Evolutionary conservation across 345 rosid species (phyloP), one percentile per base, ranked within the genome.

Genomic region (Arabis alpina): DNA sequence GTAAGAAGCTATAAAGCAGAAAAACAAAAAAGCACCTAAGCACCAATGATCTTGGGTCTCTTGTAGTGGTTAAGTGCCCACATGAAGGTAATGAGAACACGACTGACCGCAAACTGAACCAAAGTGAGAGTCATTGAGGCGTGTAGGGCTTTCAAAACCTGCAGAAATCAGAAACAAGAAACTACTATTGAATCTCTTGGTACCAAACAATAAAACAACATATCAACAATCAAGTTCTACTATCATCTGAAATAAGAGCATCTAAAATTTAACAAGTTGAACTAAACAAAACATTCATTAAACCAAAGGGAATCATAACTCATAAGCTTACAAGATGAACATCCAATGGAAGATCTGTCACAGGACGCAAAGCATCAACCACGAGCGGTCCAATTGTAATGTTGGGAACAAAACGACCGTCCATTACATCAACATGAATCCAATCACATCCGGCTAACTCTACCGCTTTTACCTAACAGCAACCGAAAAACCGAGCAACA

Each of bases 41-140:
- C 78, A 32, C 87, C 77, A 62, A 76, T 88, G 42, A 91, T 65
- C 68, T 89, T 89, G 0, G 99, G 99, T 65, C 80, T 89, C 77
- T 87, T 88, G 64, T 89, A 86, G 8, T 84, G 50, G 82, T 19
- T 19, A 19, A 19, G 23, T 19, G 23, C 23, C 23, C 23, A 19
- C 23, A 19, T 19, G 23, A 19, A 24, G 56, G 65, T 10, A 77
- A 94, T 85, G 42, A 94, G 82, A 8, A 82, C 84, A 40, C 93
- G 79, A 50, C 99, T 98, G 6, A 89, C 92, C 2, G 92, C 91
- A 79, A 94, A 89, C 42, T 94, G 99, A 69, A 70, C 74, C 55
- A 70, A 73, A 28, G 91, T 82, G n/a, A 94, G 69, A 14, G 99
- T 91, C 54, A 90, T 72, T 5, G 99, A 98, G 36, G 70, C 82